A percentile compares a stretch with the other conserved stretches of the same genome.
phyloP scores from a whole-genome alignment of 441 rosid species.

The Dalechampia spathulata region DNA sequence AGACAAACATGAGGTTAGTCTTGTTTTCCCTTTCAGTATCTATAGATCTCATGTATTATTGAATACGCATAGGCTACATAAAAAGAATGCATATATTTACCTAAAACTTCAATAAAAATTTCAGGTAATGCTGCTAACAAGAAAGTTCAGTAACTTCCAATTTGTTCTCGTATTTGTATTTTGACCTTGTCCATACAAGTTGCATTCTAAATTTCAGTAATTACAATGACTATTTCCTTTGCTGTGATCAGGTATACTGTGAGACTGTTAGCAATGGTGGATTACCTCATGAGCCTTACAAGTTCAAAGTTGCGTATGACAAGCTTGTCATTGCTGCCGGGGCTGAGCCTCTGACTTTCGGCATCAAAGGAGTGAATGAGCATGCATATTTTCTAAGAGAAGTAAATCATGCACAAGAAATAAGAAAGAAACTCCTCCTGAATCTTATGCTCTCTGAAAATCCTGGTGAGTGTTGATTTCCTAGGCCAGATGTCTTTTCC shows the following conservation, averaged over 20 bases:
- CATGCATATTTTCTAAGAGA: slow-evolving; percentile 88
- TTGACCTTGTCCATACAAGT: background rate
- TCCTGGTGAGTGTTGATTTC: slow-evolving; percentile 44
- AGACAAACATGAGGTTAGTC: slow-evolving; percentile 58
- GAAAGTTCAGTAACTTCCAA: background rate
- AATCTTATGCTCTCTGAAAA: slow-evolving; percentile 90
- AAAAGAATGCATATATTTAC: too few relatives aligned
- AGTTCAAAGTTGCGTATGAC: slow-evolving; percentile 82
- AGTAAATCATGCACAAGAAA: slow-evolving; percentile 92
- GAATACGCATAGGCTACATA: too few relatives aligned
- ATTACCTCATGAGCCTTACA: slow-evolving; percentile 51
- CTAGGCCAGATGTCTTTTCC: background rate
- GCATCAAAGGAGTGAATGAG: slow-evolving; percentile 74
- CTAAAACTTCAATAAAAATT: too few relatives aligned
- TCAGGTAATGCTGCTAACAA: background rate
- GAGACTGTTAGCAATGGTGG: slow-evolving; percentile 51
- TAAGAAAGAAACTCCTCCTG: slow-evolving; percentile 78
- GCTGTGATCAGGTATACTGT: slow-evolving; percentile 54
- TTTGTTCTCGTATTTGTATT: background rate
- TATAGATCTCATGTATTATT: background rate
- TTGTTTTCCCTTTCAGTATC: background rate
- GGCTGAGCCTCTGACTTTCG: slow-evolving; percentile 93
- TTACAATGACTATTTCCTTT: background rate
- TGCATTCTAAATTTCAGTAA: background rate
- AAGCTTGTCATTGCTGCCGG: slow-evolving; percentile 87